Conservation (phyloP, 1,284 basidiomycete genomes). For the Microstroma glucosiphilum region DNA sequence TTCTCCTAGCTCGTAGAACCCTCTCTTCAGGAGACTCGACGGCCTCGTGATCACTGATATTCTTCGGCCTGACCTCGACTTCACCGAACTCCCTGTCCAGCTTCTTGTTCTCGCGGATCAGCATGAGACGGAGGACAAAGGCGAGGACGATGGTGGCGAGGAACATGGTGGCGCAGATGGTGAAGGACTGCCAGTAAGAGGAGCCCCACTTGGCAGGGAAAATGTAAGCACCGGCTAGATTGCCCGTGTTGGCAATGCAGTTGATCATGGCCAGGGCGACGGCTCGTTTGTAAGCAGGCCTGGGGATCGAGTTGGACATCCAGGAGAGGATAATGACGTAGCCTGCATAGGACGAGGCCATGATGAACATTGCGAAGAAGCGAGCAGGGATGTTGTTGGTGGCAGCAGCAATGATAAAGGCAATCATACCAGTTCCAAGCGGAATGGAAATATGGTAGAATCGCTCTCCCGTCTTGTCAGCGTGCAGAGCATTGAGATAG, state of each 20-base stretch:
- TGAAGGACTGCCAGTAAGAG: constrained; percentile 33
- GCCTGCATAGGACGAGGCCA: constrained; percentile 28
- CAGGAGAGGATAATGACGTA: constrained; percentile 30
- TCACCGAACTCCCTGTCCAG: constrained; percentile 34
- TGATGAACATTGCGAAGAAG: constrained; percentile 35
- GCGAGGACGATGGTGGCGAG: constrained; percentile 26
- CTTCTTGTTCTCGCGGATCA: constrained; percentile 24
- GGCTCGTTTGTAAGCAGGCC: constrained; percentile 33
- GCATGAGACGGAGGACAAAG: constrained; percentile 23
- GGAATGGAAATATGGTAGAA: constrained; percentile 29
- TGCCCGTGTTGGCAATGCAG: constrained; percentile 53
- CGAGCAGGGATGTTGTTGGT: constrained; percentile 21
- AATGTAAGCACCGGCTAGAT: constrained; percentile 50
- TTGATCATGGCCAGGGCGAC: constrained; percentile 44
- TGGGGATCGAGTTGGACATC: constrained; percentile 30
- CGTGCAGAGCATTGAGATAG: constrained; percentile 33
- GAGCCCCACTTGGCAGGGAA: constrained; percentile 33
- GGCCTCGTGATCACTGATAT: constrained; percentile 25
- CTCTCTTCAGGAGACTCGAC: neutral
- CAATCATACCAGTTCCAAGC: constrained; percentile 21
- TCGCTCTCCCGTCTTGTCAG: constrained; percentile 26
- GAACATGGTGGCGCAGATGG: constrained; percentile 25
- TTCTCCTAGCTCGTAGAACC: neutral
- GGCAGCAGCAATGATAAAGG: constrained; percentile 34
- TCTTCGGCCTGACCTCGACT: constrained; percentile 20